Evolutionary conservation across 208 protist species (phyloP), one percentile per base, ranked within the genome.

Genomic region (Crithidia brevicula): DNA sequence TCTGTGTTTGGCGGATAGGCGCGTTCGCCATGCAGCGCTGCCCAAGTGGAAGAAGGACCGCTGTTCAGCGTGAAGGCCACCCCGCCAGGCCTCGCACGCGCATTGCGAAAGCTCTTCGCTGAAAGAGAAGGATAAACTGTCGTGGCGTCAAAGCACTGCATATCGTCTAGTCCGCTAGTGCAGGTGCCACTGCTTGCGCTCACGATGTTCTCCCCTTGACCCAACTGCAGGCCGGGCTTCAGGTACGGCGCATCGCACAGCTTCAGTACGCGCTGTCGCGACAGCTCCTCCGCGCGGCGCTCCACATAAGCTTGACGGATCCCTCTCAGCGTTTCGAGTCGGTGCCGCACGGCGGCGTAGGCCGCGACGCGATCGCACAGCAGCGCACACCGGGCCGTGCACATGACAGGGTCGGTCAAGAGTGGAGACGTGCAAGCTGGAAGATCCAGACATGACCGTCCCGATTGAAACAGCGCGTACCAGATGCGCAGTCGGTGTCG

Each of bases 291-390:
- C 11, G 70, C 71, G 0, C 74, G 74, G 4, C 25, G 23, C 34
- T 62, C 57, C 0, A 73, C 52, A 59, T 79, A 74, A 6, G 61
- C 54, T 5, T 81, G 59, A 1, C 72, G 74, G 6, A 85, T 51
- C 3, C 64, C 72, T 56, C 77, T 52, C 25, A 92, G 43, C 1
- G 83, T 84, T 51, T 79, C 81, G 1, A 88, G 57, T 6, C 72
- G 72, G 47, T 84, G 67, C 5, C 66, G 75, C 43, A 85, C 67
- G 28, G 67, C 77, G 4, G 83, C 79, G 73, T 86, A 93, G 5
- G 77, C 76, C 25, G 74, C 83, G 8, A 84, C 77, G 33, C 87
- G 81, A 51, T 86, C 77, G 15, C 79, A 89, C 38, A 93, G 61
- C 60, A 87, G 83, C 42, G 87, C 78, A 34, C 82, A 78, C n/a